Evolutionary conservation across 2,329 filamentous ascomycete genomes (phyloP).

Genomic region (Lomentospora prolificans): DNA sequence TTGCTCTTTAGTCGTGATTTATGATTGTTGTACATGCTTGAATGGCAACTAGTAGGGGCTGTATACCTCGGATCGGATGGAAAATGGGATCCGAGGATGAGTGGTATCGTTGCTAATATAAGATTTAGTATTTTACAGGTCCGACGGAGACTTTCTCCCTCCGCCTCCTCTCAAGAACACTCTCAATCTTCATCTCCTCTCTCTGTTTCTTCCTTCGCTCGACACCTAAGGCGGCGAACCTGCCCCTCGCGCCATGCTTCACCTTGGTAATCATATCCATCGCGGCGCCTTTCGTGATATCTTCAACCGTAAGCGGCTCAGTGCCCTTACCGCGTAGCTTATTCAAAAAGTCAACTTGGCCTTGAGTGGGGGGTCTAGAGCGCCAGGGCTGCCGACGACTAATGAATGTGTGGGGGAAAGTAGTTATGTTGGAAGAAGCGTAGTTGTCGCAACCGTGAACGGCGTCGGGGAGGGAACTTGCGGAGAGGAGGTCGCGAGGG

Average conservation of each 20-base stretch:
- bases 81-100: no score
- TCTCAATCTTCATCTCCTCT: slow-evolving; percentile 25
- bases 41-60: no score
- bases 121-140: slow-evolving; percentile 27
- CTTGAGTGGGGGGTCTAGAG: slow-evolving; percentile 48
- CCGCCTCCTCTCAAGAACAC: slow-evolving; percentile 26
- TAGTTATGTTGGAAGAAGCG: slow-evolving; percentile 37
- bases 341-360: slow-evolving; percentile 62
- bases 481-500: slow-evolving; percentile 58
- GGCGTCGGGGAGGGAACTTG: slow-evolving; percentile 59
- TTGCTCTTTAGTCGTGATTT: no score
- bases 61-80: no score
- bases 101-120: no score
- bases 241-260: slow-evolving; percentile 67
- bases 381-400: slow-evolving; percentile 61
- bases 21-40: no score
- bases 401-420: slow-evolving; percentile 61
- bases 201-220: slow-evolving; percentile 40
- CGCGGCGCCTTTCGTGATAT: slow-evolving; percentile 70
- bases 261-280: slow-evolving; percentile 88
- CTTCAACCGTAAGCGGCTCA: slow-evolving; percentile 40
- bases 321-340: slow-evolving; percentile 42
- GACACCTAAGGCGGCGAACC: slow-evolving; percentile 43
- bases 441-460: slow-evolving; percentile 81
- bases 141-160: slow-evolving; percentile 48